Base-by-base conservation (phyloP, 1,284 basidiomycete species). In the Trichosporon inkin region DNA sequence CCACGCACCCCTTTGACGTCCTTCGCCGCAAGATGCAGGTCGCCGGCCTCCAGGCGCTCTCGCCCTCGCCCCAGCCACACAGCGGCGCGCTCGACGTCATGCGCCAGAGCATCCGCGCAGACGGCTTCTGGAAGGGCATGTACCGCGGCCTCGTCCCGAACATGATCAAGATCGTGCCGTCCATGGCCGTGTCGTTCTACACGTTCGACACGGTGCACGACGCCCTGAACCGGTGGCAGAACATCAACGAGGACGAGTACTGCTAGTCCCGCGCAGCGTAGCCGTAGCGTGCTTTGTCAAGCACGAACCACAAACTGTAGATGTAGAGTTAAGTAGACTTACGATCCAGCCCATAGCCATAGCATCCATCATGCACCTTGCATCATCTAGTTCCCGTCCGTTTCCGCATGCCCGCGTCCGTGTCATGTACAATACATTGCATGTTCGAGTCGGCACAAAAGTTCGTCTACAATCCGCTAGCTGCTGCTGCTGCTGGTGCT, bases 1-100 rank as follows among this genome's bases (percentile, higher is more conserved):
- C 97, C 68, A 98, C 95, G 7, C 97, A 96, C 74, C 95, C 95
- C 0, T 89, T 97, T 70, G 95, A 99, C 75, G 92, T 98, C 1
- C 78, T 98, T 56, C 83, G 95, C 41, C 82, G 95, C 54, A 92
- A 96, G 79, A 93, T 99, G 88, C 95, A 99, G 76, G 73, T 77
- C 10, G 86, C 87, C 1, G 95, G 94, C 1, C 88, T 97, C 87
- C 79, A 58, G 79, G 83, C 61, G 70, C 87, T 61, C 83, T 84
- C 41, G 78, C 84, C 70, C n/a, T n/a, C n/a, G n/a, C n/a, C n/a
- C n/a, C n/a, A n/a, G 64, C 84, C 85, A 71, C 92, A 92, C 77
- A 85, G 58, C 20, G 90, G 91, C 24, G 91, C 88, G 16, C 71
- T 90, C 60, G 88, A 92, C 71, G 89, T 88, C 1, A 79, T 93